Evolutionary conservation across 306 rosid species (phyloP).

Genomic region (Cercis canadensis): DNA sequence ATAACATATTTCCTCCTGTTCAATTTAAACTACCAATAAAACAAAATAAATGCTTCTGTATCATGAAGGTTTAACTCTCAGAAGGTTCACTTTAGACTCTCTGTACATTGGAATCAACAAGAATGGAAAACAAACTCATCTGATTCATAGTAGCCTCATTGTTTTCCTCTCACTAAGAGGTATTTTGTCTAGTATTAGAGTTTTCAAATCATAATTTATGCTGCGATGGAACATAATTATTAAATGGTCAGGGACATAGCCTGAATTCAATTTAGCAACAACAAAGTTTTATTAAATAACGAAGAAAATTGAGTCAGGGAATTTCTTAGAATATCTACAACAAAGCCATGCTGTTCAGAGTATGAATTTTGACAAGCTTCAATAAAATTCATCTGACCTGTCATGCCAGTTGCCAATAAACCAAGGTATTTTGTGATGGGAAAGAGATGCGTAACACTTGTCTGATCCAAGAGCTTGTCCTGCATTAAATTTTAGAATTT

Average conservation of each 20-base stretch:
- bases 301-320: neutral
- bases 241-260: neutral
- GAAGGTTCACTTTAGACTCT: neutral
- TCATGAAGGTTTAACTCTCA: neutral
- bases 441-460: constrained; percentile 94
- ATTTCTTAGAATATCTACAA: constrained; percentile 1
- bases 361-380: neutral
- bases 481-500: constrained; percentile 43
- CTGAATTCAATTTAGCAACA: neutral
- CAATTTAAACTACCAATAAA: neutral
- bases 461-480: constrained; percentile 99
- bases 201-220: neutral
- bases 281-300: neutral
- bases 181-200: neutral
- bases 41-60: neutral
- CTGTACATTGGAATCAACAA: neutral
- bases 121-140: neutral
- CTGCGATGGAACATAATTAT: too few relatives aligned
- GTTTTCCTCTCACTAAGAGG: neutral
- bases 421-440: constrained; percentile 93
- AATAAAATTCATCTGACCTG: constrained; percentile 54
- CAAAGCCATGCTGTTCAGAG: constrained; percentile 4
- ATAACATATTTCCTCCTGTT: neutral
- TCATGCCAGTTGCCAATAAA: constrained; percentile 96
- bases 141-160: neutral